Evolutionary conservation across 208 protist genomes (phyloP), one percentile per base, ranked within the genome.

Genomic region (Acanthamoeba triangularis): DNA sequence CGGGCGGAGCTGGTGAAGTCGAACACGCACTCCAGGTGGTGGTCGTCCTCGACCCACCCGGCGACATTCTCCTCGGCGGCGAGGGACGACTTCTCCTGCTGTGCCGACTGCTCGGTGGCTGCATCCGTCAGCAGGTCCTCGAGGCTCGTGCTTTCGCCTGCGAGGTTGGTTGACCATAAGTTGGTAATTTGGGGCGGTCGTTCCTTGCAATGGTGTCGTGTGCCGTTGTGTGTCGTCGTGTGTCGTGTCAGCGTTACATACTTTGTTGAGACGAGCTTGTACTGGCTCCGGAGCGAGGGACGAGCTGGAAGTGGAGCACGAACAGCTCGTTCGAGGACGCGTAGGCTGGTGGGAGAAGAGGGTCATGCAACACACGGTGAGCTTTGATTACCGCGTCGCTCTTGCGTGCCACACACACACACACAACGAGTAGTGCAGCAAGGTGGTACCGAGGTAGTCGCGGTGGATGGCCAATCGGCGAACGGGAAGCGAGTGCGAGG

Each of bases 391-490:
- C 3, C 37, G 37, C 37, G 37, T 41, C 2, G 59, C 25, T 90
- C 25, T 16, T 3, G 80, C 18, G 1, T 13, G 1, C n/a, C n/a
- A n/a, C n/a, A n/a, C n/a, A n/a, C n/a, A n/a, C n/a, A n/a, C n/a
- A n/a, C n/a, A n/a, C n/a, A n/a, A n/a, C n/a, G 14, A 35, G n/a
- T 13, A 90, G 35, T 28, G 44, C 2, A 65, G 25, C 25, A 11
- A 69, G 44, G 20, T 10, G n/a, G 8, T 92, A 92, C 85, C 85
- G 33, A 92, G 85, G 61, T 92, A 92, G 56, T 92, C 85, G 59
- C 61, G 59, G 33, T 92, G 61, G 23, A 92, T 44, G 85, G 85
- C 52, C 23, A 92, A 52, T 13, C 85, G 28, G 35, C 61, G 85
- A 23, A 92, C 56, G 37, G 85, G 85, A 8, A 74, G 85, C 85